Base-by-base conservation (phyloP, 2,329 filamentous ascomycete genomes). In the Fusarium protoensiforme region DNA sequence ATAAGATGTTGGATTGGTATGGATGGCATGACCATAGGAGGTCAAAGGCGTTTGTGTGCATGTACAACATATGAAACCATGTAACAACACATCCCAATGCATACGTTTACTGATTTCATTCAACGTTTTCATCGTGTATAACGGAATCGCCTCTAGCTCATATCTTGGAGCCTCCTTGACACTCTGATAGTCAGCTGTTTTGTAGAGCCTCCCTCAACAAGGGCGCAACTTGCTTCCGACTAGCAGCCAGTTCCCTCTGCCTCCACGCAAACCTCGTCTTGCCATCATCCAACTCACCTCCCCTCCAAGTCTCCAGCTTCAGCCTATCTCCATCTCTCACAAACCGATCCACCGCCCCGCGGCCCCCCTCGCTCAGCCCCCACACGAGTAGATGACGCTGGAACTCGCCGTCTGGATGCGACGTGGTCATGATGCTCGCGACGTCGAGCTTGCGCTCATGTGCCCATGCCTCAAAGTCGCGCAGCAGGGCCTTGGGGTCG, bases 341-440 rank as follows among this genome's bases (percentile, higher is more conserved):
- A 75, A 96, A 96, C 18, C 78, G 81, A 77, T 86, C 83, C 18
- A 88, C 87, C 1, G 88, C 89, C 5, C 80, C 75, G 0, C 84
- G 83, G 0, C 87, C 91, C 5, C 80, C 79, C 1, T 86, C 82
- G 29, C 85, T 87, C 1, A 90, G 77, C 0, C 87, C 91, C 89
- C 92, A 92, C 0, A 95, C 82, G 7, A 96, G 81, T 39, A 95
- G 79, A 78, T 96, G 90, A 59, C 94, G 84, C 72, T 85, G 84
- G 69, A 95, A 94, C 18, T 84, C 78, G 0, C 87, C 89, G 0
- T 82, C 82, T 0, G 86, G 83, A 24, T 87, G 84, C 22, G 86
- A 90, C n/a, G 89, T 89, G 2, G 93, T 94, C 91, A 95, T 93
- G 64, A 95, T 83, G 11, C 86, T 86, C 10, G 88, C 88, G 11